phyloP scores from a whole-genome alignment of 257 asterid genomes.

The Ehretia macrophylla region DNA sequence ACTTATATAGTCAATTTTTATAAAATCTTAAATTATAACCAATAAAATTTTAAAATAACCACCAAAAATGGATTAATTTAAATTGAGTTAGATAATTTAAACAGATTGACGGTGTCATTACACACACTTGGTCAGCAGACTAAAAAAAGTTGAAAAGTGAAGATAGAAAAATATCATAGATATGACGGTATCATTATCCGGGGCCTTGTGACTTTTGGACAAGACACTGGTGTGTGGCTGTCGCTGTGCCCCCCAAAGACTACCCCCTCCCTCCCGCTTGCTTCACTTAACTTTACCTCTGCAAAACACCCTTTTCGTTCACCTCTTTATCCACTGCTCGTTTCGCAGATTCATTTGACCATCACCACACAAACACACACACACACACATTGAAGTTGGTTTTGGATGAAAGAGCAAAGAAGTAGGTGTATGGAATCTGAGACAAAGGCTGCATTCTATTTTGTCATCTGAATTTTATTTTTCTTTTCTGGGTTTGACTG shows the following conservation, averaged over 20 bases:
- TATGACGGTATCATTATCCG: background rate
- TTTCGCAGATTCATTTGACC: background rate
- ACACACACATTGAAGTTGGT: too few species aligned
- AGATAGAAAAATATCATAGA: too few species aligned
- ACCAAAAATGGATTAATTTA: too few species aligned
- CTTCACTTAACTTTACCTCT: background rate
- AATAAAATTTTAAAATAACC: too few species aligned
- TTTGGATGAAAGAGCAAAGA: too few species aligned
- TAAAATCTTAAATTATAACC: too few species aligned
- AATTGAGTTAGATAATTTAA: too few species aligned
- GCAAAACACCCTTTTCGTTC: background rate
- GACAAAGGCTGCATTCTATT: slow-evolving; percentile 2
- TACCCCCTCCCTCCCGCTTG: background rate
- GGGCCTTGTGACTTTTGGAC: background rate
- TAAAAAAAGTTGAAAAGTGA: too few species aligned
- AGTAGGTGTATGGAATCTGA: slow-evolving; percentile 15
- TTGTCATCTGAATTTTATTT: slow-evolving; percentile 16
- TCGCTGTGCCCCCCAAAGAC: slow-evolving; percentile 9
- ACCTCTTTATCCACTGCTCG: background rate
- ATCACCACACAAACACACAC: too few species aligned
- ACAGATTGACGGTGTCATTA: too few species aligned
- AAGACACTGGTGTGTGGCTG: slow-evolving; percentile 20
- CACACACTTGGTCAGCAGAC: too few species aligned
- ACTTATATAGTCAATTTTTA: too few species aligned
- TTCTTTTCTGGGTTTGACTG: slow-evolving; percentile 44